Percentiles rank a stretch among this genome's conserved stretches.
phyloP scores from a whole-genome alignment of 169 alveolate genomes.

The Plasmodium relictum region DNA sequence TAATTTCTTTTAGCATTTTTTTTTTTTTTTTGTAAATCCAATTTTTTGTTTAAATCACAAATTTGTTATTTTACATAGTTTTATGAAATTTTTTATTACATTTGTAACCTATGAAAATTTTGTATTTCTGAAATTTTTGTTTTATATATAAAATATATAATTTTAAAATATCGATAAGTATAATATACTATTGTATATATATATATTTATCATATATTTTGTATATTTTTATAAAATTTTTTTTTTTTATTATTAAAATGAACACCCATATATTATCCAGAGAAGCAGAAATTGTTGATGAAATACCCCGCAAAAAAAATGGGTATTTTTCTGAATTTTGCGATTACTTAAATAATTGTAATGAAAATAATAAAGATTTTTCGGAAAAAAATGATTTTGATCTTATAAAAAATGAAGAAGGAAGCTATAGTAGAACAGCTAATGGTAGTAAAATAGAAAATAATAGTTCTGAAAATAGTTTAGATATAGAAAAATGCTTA shows the following conservation, averaged over 20 bases:
- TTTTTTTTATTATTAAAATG: background rate
- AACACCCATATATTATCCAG: background rate
- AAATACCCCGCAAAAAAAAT: background rate
- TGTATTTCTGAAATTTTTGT: background rate
- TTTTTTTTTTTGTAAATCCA: background rate
- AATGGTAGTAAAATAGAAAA: no score
- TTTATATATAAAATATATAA: background rate
- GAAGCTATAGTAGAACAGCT: no score
- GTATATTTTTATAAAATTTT: no score
- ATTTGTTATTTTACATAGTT: constrained; percentile 18
- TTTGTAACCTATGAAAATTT: background rate
- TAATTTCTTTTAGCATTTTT: background rate
- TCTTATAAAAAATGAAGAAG: constrained; percentile 20
- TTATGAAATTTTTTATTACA: background rate
- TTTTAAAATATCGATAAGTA: no score
- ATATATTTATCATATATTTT: no score
- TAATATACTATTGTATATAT: no score
- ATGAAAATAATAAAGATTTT: constrained; percentile 14
- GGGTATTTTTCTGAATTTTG: constrained; percentile 6
- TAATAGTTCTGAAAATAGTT: no score
- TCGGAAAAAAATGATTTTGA: constrained; percentile 11
- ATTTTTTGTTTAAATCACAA: constrained; percentile 45
- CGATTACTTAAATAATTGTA: constrained; percentile 14
- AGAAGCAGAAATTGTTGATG: background rate
- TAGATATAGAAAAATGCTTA: no score